Evolutionary conservation across 2,329 filamentous ascomycete genomes (phyloP), one percentile per base, ranked within the genome.

Genomic region (Ophiostoma sp.): DNA sequence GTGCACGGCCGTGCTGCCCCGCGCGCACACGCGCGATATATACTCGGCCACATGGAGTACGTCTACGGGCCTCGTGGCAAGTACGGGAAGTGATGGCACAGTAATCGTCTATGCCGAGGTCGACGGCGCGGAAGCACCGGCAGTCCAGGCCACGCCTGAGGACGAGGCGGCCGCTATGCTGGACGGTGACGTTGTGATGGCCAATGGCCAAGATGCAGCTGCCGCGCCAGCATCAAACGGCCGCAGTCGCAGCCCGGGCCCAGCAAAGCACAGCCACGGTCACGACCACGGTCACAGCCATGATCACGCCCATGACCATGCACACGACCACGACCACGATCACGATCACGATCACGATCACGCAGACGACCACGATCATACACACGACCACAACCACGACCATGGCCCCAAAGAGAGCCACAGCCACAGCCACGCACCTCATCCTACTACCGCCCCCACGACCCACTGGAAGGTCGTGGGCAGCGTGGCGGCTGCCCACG

Each of bases 11-110:
- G 79, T 86, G n/a, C 80, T 99, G 40, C 95, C 95, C 0, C 80
- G 83, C 70, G 84, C 81, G 1, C 95, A 99, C 75, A 88, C 89
- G 64, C 81, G 94, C 66, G 90, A 95, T 36, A 84, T 98, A 38
- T 98, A 98, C 78, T 87, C 91, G 7, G 87, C 92, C 1, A 81
- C 88, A 8, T 99, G 95, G 95, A 97, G 93, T 76, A 84, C 84
- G 44, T 82, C 82, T 68, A 89, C 87, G 0, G 94, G 94, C 0
- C 79, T 92, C 67, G 83, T 98, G 41, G 93, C 91, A n/a, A 97
- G 90, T 73, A 90, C 91, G 0, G 93, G 94, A 14, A 93, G 93
- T 65, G 95, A 99, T 77, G 92, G 93, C 14, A 82, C 87, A 65
- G 83, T 97, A 69, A 89, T 89, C 3, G 78, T 98, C 1, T 98